Conservation (phyloP, 2,329 filamentous ascomycete genomes). For the Stagonosporopsis chrysanthemi region DNA sequence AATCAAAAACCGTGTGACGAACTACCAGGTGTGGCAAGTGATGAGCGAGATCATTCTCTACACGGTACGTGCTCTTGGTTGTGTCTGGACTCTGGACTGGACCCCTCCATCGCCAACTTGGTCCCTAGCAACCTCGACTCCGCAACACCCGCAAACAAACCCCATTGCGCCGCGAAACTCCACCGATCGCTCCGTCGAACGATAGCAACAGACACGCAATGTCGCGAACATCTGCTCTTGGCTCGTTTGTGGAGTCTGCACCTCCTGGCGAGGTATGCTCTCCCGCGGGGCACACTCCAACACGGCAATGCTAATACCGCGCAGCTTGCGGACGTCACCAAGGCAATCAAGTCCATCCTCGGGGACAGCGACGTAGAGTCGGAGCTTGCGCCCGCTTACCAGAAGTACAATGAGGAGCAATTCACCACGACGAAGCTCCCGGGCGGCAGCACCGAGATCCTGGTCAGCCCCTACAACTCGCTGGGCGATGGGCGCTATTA, state of each 20-base stretch:
- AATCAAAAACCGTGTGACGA: background rate
- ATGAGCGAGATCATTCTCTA: slow-evolving; percentile 1
- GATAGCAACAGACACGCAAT: slow-evolving; percentile 23
- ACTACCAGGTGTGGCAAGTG: background rate
- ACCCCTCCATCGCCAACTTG: slow-evolving; percentile 34
- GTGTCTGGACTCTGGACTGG: slow-evolving; percentile 1
- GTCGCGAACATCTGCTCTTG: slow-evolving; percentile 52
- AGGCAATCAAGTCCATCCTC: slow-evolving; percentile 89
- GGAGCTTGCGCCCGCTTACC: slow-evolving; percentile 81
- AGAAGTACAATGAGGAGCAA: slow-evolving; percentile 97
- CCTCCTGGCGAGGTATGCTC: slow-evolving; percentile 89
- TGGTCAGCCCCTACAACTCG: slow-evolving; percentile 87
- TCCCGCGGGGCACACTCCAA: slow-evolving; percentile 5
- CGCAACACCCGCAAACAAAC: slow-evolving; percentile 23
- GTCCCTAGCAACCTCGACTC: slow-evolving; percentile 25
- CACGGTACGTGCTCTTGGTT: slow-evolving; percentile 14
- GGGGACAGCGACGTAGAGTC: slow-evolving; percentile 71
- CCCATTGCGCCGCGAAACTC: slow-evolving; percentile 19
- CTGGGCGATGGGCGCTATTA: slow-evolving; percentile 85
- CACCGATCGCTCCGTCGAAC: background rate
- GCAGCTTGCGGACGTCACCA: slow-evolving; percentile 86
- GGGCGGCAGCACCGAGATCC: slow-evolving; percentile 77
- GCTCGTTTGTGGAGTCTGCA: slow-evolving; percentile 90
- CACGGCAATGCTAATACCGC: slow-evolving; percentile 30
- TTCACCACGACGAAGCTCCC: slow-evolving; percentile 89